A percentile compares a stretch with the other conserved stretches of the same genome.
phyloP scores from a whole-genome alignment of 345 rosid species.

The Eucalyptus virginea region DNA sequence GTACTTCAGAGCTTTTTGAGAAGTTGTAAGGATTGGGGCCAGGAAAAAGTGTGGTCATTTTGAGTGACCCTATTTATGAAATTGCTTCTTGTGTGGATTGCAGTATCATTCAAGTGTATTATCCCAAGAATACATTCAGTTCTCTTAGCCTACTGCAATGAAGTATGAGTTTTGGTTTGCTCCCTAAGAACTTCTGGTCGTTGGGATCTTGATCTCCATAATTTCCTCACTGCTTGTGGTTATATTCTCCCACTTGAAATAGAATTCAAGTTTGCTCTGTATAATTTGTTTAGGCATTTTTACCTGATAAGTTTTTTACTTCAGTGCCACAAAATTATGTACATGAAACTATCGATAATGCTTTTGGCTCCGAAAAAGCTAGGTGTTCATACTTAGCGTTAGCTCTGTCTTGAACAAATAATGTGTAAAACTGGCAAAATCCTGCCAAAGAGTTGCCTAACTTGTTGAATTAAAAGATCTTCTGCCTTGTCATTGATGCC shows the following conservation, averaged over 20 bases:
- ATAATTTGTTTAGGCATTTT: background rate
- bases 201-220: background rate
- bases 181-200: background rate
- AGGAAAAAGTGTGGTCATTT: background rate
- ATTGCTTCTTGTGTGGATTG: background rate
- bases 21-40: background rate
- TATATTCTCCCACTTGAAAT: background rate
- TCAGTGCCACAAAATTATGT: background rate
- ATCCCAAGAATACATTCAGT: background rate
- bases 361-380: background rate
- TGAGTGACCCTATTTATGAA: background rate
- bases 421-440: background rate
- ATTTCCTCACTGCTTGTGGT: background rate
- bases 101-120: background rate
- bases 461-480: background rate
- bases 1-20: background rate
- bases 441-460: background rate
- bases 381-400: background rate
- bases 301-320: background rate
- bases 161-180: background rate
- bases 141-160: background rate
- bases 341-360: background rate
- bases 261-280: background rate
- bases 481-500: background rate
- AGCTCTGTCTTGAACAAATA: background rate